Percentiles rank a stretch among this genome's conserved stretches.
Evolutionary conservation across 2,329 filamentous ascomycete genomes (phyloP).

Genomic region (Nemania bipapillata): DNA sequence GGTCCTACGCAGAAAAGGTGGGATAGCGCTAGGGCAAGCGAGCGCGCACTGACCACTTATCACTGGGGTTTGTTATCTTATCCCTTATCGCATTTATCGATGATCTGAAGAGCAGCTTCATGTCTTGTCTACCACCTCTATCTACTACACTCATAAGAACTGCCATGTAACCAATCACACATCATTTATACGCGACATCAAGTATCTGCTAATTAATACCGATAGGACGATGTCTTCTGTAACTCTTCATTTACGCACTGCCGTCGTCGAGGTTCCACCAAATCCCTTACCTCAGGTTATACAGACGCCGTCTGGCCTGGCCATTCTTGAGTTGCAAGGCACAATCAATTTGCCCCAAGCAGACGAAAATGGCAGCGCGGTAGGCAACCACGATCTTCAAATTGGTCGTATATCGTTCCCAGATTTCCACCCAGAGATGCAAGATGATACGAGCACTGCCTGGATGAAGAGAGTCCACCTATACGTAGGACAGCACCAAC

Average conservation of each 20-base stretch:
- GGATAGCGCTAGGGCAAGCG: slow-evolving; percentile 44
- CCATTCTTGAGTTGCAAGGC: slow-evolving; percentile 91
- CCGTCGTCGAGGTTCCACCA: slow-evolving; percentile 37
- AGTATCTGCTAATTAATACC: background rate
- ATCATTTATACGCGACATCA: too few species aligned
- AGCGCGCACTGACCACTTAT: slow-evolving; percentile 42
- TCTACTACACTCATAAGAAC: too few species aligned
- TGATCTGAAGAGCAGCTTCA: background rate
- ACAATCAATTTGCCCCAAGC: slow-evolving; percentile 78
- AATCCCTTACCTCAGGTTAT: slow-evolving; percentile 81
- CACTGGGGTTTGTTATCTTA: background rate
- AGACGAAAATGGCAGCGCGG: slow-evolving; percentile 49
- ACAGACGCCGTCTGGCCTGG: slow-evolving; percentile 87
- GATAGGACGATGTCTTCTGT: slow-evolving; percentile 51
- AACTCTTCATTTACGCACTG: slow-evolving; percentile 56
- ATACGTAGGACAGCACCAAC: slow-evolving; percentile 88
- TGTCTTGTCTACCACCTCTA: too few species aligned
- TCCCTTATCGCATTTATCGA: slow-evolving; percentile 22
- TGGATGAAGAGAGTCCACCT: slow-evolving; percentile 94
- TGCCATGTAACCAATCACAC: background rate
- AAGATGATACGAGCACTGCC: slow-evolving; percentile 64
- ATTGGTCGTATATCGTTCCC: slow-evolving; percentile 84
- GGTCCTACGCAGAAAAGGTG: slow-evolving; percentile 43
- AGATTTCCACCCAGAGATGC: slow-evolving; percentile 68
- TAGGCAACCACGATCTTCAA: slow-evolving; percentile 56